phyloP scores from a whole-genome alignment of 768 basidiomycete species.

The Kwoniella sp. region DNA sequence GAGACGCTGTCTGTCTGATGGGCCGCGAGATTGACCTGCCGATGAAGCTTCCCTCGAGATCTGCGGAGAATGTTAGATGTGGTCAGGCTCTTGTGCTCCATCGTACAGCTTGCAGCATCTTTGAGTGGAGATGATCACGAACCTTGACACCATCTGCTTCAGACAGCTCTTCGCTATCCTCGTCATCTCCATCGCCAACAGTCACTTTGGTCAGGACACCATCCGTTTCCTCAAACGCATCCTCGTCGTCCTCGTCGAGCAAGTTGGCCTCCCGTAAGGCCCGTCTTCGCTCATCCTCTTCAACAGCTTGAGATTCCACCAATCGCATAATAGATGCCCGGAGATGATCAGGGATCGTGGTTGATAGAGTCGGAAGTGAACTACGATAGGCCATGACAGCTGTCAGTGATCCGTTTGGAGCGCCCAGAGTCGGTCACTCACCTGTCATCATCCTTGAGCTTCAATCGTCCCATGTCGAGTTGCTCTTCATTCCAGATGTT shows the following conservation, averaged over 20 bases:
- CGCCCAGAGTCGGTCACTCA: too few species aligned
- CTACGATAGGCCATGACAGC: not conserved
- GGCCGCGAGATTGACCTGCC: constrained; percentile 7
- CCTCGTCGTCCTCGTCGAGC: constrained; percentile 25
- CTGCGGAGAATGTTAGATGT: constrained; percentile 2
- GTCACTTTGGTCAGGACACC: constrained; percentile 17
- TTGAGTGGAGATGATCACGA: too few species aligned
- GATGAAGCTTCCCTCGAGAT: constrained; percentile 15
- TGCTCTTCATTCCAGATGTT: constrained; percentile 77
- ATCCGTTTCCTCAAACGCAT: constrained; percentile 29
- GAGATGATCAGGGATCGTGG: constrained; percentile 66
- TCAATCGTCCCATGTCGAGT: constrained; percentile 67
- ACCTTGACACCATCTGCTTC: constrained; percentile 34
- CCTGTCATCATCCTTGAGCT: constrained; percentile 65
- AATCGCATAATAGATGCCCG: constrained; percentile 80
- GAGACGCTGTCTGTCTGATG: constrained; percentile 19
- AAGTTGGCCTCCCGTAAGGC: constrained; percentile 49
- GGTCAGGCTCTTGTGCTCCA: too few species aligned
- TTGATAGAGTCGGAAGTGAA: constrained; percentile 17
- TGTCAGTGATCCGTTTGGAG: too few species aligned
- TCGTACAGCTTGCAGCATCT: too few species aligned
- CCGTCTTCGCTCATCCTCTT: constrained; percentile 57
- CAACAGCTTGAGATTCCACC: constrained; percentile 72
- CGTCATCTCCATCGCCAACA: constrained; percentile 54
- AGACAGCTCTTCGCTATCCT: constrained; percentile 49